Conservation (phyloP, 768 basidiomycete species). For the Rhizopogon vesiculosus region DNA sequence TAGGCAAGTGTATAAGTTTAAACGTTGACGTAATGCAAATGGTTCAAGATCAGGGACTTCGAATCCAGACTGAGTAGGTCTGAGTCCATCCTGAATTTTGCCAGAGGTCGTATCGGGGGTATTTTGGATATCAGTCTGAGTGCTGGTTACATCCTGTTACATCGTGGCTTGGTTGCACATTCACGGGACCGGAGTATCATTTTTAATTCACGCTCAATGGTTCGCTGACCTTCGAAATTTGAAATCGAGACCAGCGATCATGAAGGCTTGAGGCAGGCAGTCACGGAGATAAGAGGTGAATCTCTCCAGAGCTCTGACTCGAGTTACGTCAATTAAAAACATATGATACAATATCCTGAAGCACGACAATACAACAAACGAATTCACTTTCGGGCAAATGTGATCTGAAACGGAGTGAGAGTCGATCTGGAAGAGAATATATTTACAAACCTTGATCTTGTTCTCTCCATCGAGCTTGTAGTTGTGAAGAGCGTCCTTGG, state of each 20-base stretch:
- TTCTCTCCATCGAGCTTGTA: conserved; percentile 96
- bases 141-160: neutral
- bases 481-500: conserved; percentile 96
- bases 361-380: conserved; percentile 21
- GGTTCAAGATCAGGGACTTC: neutral
- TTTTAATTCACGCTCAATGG: neutral
- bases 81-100: neutral
- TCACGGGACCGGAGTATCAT: neutral
- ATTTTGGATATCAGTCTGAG: neutral
- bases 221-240: neutral
- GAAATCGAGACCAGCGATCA: neutral
- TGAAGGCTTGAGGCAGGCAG: conserved; percentile 5
- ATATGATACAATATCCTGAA: conserved; percentile 25
- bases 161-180: neutral
- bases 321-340: conserved; percentile 10
- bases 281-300: conserved; percentile 12
- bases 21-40: neutral
- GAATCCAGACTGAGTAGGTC: too few relatives aligned
- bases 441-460: conserved; percentile 82
- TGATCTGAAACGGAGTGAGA: conserved; percentile 43
- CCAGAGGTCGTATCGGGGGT: too few relatives aligned
- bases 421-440: neutral
- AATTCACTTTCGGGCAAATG: conserved; percentile 66
- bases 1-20: neutral
- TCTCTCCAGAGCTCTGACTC: conserved; percentile 1